Evolutionary conservation across 192 early-diverging fungal species (phyloP).

Genomic region (Coemansia sp.): DNA sequence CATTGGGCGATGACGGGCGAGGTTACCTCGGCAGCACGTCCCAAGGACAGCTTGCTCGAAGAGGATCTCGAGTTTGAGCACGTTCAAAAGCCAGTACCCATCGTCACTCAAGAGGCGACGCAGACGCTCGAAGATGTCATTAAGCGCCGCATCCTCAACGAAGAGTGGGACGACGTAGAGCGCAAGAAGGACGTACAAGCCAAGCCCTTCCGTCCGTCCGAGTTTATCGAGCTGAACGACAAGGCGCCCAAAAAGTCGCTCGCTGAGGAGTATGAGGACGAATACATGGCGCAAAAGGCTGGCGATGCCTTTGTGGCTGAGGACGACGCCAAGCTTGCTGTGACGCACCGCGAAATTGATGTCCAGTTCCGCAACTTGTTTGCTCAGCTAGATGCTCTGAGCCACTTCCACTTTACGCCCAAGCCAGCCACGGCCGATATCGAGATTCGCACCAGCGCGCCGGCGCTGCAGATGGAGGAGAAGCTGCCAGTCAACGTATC

Average conservation of each 20-base stretch:
- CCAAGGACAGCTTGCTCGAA: constrained; percentile 90
- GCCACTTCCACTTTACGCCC: constrained; percentile 93
- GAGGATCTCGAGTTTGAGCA: constrained; percentile 92
- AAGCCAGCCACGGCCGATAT: constrained; percentile 79
- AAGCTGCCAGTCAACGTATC: constrained; percentile 86
- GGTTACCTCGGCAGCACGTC: constrained; percentile 74
- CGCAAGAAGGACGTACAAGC: constrained; percentile 79
- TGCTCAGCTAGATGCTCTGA: constrained; percentile 85
- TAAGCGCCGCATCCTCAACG: constrained; percentile 86
- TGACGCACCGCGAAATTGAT: constrained; percentile 82
- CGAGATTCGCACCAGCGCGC: constrained; percentile 72
- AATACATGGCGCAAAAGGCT: constrained; percentile 72
- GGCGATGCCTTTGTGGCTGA: constrained; percentile 43
- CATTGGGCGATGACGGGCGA: constrained; percentile 94
- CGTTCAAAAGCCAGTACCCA: constrained; percentile 89
- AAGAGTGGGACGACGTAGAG: constrained; percentile 91
- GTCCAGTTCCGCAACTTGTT: constrained; percentile 76
- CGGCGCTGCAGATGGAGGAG: constrained; percentile 94
- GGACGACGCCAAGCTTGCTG: constrained; percentile 77
- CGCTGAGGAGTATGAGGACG: constrained; percentile 89
- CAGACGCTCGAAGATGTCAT: constrained; percentile 90
- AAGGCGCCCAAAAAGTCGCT: constrained; percentile 86
- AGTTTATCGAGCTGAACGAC: constrained; percentile 79
- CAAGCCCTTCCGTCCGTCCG: constrained; percentile 71
- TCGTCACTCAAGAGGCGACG: constrained; percentile 90